Evolutionary conservation across 768 basidiomycete species (phyloP), one percentile per base, ranked within the genome.

Genomic region (Panaeolus papilionaceus): DNA sequence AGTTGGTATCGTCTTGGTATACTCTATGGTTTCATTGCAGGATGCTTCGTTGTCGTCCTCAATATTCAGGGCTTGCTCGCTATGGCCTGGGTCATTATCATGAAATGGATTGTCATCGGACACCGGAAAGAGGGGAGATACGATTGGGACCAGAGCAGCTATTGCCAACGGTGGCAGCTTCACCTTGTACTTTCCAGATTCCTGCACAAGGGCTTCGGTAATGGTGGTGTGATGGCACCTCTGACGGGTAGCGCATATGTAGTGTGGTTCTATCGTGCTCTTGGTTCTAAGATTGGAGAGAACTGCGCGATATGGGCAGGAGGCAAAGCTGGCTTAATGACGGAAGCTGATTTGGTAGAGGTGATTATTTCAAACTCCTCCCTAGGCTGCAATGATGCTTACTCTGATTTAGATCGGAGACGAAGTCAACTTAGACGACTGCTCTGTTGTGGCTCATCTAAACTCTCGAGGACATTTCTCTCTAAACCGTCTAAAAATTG

Each of bases 91-190:
- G 81, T 81, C n/a, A 76, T 85, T 61, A 40, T 72, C 33, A 78
- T 79, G 4, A 85, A 85, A 66, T 82, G 83, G 82, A 49, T 82
- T 16, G 67, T 85, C 58, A 80, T 85, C 49, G 82, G 83, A 20
- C 76, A 75, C 23, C 75, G 84, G 20, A 69, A 70, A 45, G 77
- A 79, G 33, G 84, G 83, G 0, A 74, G 74, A 47, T 84, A 78
- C 66, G 75, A 81, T 49, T 85, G 84, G 84, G 84, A 85, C 70
- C 77, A 79, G 72, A 82, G 79, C 75, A 80, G 77, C 62, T 85
- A 85, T 69, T 83, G 83, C 72, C 84, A 85, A 69, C 79, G 82
- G 39, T 85, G 84, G 84, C 82, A 85, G 71, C 75, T 85, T n/a
- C 83, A 83, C 68, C 77, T 82, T 14, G 73, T 73, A 1, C 70